A percentile compares a stretch with the other conserved stretches of the same genome.
Conservation (phyloP, 495 filamentous ascomycete species). For the Cenococcum geophilum region DNA sequence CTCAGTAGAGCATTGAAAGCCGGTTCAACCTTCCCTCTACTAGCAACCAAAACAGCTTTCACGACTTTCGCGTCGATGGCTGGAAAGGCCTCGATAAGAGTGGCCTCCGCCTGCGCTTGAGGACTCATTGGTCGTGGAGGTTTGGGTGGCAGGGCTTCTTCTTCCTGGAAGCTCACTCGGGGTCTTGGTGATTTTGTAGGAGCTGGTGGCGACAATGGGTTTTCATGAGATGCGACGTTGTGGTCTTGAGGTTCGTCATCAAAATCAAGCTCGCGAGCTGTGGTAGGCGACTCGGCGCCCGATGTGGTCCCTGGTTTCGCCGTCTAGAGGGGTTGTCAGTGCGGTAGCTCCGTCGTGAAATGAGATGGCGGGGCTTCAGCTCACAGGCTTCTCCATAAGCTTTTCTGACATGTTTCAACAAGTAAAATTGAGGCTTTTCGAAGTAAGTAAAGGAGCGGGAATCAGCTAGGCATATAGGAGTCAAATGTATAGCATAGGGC, state of each 20-base stretch:
- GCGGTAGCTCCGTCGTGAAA: background rate
- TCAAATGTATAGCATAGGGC: background rate
- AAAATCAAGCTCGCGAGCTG: constrained; percentile 74
- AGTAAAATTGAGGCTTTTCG: background rate
- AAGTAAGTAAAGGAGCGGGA: background rate
- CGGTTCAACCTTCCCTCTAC: constrained; percentile 80
- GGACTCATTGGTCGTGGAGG: constrained; percentile 80
- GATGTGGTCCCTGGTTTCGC: constrained; percentile 18
- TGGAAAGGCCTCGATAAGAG: constrained; percentile 90
- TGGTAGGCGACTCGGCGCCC: constrained; percentile 72
- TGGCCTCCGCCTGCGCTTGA: constrained; percentile 76
- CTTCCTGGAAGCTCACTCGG: constrained; percentile 40
- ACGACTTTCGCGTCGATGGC: constrained; percentile 72
- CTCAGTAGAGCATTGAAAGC: constrained; percentile 93
- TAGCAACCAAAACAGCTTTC: constrained; percentile 81
- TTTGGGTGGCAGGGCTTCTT: constrained; percentile 65
- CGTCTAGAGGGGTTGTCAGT: constrained; percentile 8
- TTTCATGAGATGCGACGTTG: constrained; percentile 39
- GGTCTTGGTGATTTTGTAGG: constrained; percentile 37
- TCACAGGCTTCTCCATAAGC: constrained; percentile 1
- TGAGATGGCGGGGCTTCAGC: background rate
- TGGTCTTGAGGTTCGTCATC: constrained; percentile 75
- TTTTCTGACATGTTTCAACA: background rate
- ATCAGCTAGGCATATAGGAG: background rate
- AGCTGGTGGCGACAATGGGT: constrained; percentile 35